phyloP scores from a whole-genome alignment of 2,329 filamentous ascomycete genomes.

The Fusarium bactridioides region DNA sequence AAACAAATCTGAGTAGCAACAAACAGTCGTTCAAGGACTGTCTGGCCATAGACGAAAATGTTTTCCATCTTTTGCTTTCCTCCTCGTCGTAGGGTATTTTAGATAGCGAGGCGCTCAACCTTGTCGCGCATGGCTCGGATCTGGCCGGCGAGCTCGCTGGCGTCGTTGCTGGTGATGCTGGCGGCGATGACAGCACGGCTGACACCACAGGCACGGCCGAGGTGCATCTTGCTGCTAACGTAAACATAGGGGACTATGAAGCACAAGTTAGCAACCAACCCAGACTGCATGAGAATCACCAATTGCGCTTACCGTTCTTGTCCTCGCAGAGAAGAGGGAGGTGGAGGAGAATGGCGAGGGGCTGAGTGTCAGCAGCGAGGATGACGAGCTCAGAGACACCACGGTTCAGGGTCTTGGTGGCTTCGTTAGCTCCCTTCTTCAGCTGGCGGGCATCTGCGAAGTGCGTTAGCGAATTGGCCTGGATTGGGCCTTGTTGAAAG shows the following conservation, averaged over 20 bases:
- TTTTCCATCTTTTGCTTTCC: conserved; percentile 28
- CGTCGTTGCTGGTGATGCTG: conserved; percentile 91
- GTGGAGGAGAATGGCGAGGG: conserved; percentile 87
- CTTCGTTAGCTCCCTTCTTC: conserved; percentile 72
- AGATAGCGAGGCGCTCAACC: conserved; percentile 95
- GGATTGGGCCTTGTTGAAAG: background rate
- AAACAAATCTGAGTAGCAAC: conserved; percentile 18
- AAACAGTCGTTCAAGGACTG: background rate
- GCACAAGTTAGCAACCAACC: conserved; percentile 15
- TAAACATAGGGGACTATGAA: conserved; percentile 65
- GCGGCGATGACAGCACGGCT: conserved; percentile 85
- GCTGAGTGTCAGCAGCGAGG: conserved; percentile 86
- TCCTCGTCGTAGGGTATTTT: conserved; percentile 49
- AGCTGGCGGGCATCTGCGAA: conserved; percentile 70
- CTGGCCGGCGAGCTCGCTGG: conserved; percentile 84
- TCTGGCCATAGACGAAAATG: conserved; percentile 14
- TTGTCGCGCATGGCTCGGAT: conserved; percentile 92
- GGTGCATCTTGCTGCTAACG: conserved; percentile 80
- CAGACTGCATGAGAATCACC: background rate
- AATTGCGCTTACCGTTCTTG: conserved; percentile 60
- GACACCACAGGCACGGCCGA: conserved; percentile 90
- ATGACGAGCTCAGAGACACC: conserved; percentile 91
- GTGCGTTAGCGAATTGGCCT: background rate
- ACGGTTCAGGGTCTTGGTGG: conserved; percentile 88
- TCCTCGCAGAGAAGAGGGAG: conserved; percentile 88